Conservation (phyloP, 257 asterid genomes). For the Linderniella brevidens region DNA sequence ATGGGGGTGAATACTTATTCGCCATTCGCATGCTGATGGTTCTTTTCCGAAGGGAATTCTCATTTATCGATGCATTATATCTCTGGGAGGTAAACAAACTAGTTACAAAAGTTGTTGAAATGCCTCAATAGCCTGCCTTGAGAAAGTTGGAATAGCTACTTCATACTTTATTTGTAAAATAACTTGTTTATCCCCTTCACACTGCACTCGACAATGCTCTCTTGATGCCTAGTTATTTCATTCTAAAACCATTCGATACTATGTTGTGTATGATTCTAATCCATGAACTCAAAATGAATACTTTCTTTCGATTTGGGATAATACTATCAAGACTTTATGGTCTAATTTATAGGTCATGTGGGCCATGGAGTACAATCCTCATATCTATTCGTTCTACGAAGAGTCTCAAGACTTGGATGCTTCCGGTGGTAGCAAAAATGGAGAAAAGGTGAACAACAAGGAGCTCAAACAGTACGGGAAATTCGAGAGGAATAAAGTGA, state of each 20-base stretch:
- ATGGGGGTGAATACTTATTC: slow-evolving; percentile 89
- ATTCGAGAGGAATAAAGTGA: slow-evolving; percentile 61
- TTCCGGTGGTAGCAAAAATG: slow-evolving; percentile 17
- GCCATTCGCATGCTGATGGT: slow-evolving; percentile 99
- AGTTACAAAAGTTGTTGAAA: not conserved
- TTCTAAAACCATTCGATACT: not conserved
- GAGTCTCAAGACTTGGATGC: slow-evolving; percentile 22
- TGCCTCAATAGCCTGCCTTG: too few relatives aligned
- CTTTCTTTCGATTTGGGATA: too few relatives aligned
- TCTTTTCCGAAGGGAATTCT: slow-evolving; percentile 86
- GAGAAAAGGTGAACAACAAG: slow-evolving; percentile 27
- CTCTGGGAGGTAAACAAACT: slow-evolving; percentile 75
- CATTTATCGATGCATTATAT: slow-evolving; percentile 76
- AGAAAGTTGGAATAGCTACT: too few relatives aligned
- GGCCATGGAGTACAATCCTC: slow-evolving; percentile 98
- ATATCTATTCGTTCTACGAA: slow-evolving; percentile 46
- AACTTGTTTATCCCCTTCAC: too few relatives aligned
- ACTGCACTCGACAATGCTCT: not conserved
- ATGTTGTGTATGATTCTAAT: not conserved
- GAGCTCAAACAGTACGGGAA: slow-evolving; percentile 66
- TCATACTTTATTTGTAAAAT: too few relatives aligned
- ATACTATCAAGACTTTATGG: too few relatives aligned
- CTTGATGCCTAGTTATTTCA: not conserved
- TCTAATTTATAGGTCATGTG: slow-evolving; percentile 63
- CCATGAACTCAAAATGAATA: too few relatives aligned